Conservation (phyloP, 2,329 filamentous ascomycete species). For the Clarireedia sp. region DNA sequence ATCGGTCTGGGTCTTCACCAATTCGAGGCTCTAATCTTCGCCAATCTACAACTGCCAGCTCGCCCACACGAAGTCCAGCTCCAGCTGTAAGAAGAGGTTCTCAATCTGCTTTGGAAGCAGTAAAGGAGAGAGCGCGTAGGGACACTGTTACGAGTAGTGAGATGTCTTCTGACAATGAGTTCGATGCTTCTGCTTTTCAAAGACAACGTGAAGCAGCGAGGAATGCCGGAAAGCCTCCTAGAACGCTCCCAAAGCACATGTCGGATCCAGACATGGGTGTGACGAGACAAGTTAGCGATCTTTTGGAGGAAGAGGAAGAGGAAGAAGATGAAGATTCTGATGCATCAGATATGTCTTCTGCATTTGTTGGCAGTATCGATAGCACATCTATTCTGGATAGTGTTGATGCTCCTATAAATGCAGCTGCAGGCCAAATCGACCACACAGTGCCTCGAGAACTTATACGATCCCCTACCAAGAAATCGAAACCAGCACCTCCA, state of each 20-base stretch:
- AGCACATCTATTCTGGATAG: constrained; percentile 61
- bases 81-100: constrained; percentile 53
- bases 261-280: constrained; percentile 38
- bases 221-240: constrained; percentile 46
- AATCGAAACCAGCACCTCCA: constrained; percentile 47
- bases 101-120: constrained; percentile 60
- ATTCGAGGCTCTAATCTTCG: constrained; percentile 58
- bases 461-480: constrained; percentile 55
- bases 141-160: constrained; percentile 79
- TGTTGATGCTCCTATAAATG: constrained; percentile 48
- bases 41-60: constrained; percentile 63
- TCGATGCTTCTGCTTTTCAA: constrained; percentile 59
- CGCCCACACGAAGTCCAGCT: constrained; percentile 47
- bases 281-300: constrained; percentile 31
- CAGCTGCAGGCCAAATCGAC: constrained; percentile 50
- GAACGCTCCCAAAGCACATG: constrained; percentile 45
- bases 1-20: constrained; percentile 81
- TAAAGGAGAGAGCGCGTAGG: constrained; percentile 60
- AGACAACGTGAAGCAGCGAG: constrained; percentile 54
- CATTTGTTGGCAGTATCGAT: constrained; percentile 60
- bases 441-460: constrained; percentile 57
- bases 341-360: constrained; percentile 53
- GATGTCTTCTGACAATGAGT: constrained; percentile 74
- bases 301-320: constrained; percentile 45
- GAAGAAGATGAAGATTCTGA: constrained; percentile 49